Evolutionary conservation across 2,329 filamentous ascomycete species (phyloP), one percentile per base, ranked within the genome.

Genomic region (Botrytis cinerea): DNA sequence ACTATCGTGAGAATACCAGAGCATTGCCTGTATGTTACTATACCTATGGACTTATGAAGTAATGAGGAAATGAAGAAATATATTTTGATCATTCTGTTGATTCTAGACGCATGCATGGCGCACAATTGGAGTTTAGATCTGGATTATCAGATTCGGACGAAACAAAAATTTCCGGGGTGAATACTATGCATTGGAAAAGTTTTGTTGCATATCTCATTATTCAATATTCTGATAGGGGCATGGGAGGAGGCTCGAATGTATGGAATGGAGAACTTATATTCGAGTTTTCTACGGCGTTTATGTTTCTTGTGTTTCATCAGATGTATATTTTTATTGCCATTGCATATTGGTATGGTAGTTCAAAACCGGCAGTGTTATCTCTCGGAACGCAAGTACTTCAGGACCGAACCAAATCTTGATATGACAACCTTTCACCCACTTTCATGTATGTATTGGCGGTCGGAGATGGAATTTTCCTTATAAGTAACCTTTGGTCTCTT

Each of bases 51-150:
- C 5, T 43, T 43, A 68, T 32, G 46, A 68, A 54, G 35, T 32
- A 68, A 68, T 54, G 25, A 68, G 48, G 25, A 54, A n/a, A 54
- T 14, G 25, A 51, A 43, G 25, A 68, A 68, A 68, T n/a, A 18
- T 4, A 38, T 67, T 38, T 40, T n/a, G 22, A 67, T 67, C 7
- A 67, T 22, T 54, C n/a, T n/a, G 25, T n/a, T 54, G 4, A 12
- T 43, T 25, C 18, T 25, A 57, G 25, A 20, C 9, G 38, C 60
- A 62, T 43, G 14, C 25, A n/a, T 54, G 48, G 28, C 6, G 35
- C 32, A 14, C 0, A 2, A 32, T 25, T 46, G 5, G 8, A 25
- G 10, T 46, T 2, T 28, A 46, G n/a, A 46, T 28, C 46, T 43
- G 20, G 22, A 51, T 43, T 4, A 9, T 28, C 20, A 54, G 16